A percentile compares a stretch with the other conserved stretches of the same genome.
Conservation (phyloP, 2,329 filamentous ascomycete species). For the Aureobasidium sp. region DNA sequence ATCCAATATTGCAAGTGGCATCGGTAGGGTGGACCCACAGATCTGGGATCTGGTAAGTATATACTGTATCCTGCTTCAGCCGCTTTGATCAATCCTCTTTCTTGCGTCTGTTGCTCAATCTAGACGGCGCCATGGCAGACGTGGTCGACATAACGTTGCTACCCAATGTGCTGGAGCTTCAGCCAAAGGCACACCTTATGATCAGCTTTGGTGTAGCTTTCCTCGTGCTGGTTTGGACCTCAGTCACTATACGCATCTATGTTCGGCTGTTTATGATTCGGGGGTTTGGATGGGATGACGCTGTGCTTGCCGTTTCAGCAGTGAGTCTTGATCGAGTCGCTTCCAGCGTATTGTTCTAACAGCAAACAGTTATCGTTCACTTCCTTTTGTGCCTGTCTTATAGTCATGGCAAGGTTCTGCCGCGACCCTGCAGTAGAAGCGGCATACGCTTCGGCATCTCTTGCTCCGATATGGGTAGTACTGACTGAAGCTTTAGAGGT, state of each 20-base stretch:
- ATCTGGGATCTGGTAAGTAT: constrained; percentile 8
- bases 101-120: neutral
- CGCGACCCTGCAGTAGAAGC: neutral
- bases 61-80: neutral
- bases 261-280: constrained; percentile 14
- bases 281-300: constrained; percentile 19
- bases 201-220: neutral
- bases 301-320: constrained; percentile 6
- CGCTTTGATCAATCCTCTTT: neutral
- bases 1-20: neutral
- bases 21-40: neutral
- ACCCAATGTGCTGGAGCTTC: constrained; percentile 11
- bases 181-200: neutral
- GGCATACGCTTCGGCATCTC: neutral
- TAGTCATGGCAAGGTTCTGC: neutral
- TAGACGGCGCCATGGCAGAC: neutral
- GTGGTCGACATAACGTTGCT: neutral
- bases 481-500: constrained; percentile 10
- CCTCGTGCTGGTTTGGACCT: constrained; percentile 12
- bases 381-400: neutral
- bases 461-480: neutral
- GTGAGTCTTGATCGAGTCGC: neutral
- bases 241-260: constrained; percentile 14
- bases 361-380: neutral
- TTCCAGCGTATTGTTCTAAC: neutral